These are phyloP conservation scores for Rhodotorula sp. DNA, from an alignment of 1,284 basidiomycete species.

Conservation along the genomic window DNA sequence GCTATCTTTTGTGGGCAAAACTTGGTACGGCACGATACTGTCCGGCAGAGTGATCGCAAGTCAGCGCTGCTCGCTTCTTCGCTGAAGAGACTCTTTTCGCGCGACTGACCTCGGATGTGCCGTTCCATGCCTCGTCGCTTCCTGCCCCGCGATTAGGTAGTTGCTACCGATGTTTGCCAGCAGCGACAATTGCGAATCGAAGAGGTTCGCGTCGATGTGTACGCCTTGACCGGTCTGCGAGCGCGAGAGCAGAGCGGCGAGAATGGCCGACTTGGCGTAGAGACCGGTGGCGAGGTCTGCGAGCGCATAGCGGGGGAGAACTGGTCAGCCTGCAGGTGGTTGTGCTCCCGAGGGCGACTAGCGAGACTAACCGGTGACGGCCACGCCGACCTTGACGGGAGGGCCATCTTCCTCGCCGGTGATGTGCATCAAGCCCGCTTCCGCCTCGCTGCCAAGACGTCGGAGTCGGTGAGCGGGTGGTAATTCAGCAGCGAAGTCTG, in stretches of 20 bases:
- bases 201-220: slow-evolving; percentile 71
- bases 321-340: not conserved
- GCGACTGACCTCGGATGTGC: slow-evolving; percentile 60
- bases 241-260: slow-evolving; percentile 81
- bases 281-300: slow-evolving; percentile 85
- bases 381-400: slow-evolving; percentile 66
- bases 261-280: slow-evolving; percentile 89
- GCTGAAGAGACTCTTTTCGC: no score
- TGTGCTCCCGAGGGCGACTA: slow-evolving; percentile 59
- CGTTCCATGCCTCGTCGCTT: slow-evolving; percentile 85
- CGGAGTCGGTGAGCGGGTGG: no score
- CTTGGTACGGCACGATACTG: slow-evolving; percentile 80
- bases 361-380: slow-evolving; percentile 26
- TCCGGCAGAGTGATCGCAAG: not conserved
- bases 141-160: slow-evolving; percentile 81
- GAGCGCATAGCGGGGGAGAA: not conserved
- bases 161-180: slow-evolving; percentile 91
- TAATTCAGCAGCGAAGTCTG: no score
- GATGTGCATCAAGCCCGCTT: slow-evolving; percentile 92
- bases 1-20: slow-evolving; percentile 83
- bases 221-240: slow-evolving; percentile 81
- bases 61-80: not conserved
- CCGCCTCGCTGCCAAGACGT: slow-evolving; percentile 64
- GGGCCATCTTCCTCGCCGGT: slow-evolving; percentile 85
- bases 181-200: slow-evolving; percentile 63